A percentile compares a stretch with the other conserved stretches of the same genome.
These are phyloP conservation scores for Neurospora hispaniola DNA, from an alignment of 495 filamentous ascomycete species.

Conservation along the genomic window DNA sequence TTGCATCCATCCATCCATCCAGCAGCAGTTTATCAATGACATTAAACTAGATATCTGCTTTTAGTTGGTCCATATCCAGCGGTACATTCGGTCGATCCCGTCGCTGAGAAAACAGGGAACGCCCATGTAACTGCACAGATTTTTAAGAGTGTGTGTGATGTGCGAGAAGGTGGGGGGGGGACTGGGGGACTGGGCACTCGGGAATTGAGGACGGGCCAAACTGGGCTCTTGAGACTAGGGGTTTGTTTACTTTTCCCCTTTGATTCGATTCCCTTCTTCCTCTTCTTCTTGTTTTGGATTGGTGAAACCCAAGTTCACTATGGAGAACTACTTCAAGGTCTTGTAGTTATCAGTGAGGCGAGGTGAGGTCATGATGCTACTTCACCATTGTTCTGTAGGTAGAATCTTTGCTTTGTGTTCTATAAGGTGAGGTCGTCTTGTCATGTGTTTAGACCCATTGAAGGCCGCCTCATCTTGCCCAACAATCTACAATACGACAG, in stretches of 20 bases:
- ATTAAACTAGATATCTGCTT: background rate
- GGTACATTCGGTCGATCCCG: background rate
- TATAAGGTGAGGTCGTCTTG: no score
- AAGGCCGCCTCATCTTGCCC: background rate
- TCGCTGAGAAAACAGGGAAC: background rate
- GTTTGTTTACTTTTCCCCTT: background rate
- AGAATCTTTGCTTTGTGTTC: background rate
- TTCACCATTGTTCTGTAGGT: background rate
- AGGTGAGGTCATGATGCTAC: background rate
- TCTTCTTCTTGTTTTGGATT: background rate
- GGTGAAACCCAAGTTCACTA: background rate
- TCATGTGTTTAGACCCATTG: background rate
- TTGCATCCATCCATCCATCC: background rate
- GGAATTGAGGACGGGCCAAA: background rate
- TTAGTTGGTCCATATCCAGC: background rate
- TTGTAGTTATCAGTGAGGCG: background rate
- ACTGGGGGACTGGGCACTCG: background rate
- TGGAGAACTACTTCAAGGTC: background rate
- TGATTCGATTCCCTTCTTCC: background rate
- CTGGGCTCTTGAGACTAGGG: background rate
- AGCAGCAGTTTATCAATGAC: no score
- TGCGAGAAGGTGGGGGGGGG: background rate
- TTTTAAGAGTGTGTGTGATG: background rate
- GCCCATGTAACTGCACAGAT: background rate
- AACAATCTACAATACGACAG: background rate